These are phyloP conservation scores for Phaeotremella fagi DNA, from an alignment of 768 basidiomycete genomes.

Conservation along the genomic window DNA sequence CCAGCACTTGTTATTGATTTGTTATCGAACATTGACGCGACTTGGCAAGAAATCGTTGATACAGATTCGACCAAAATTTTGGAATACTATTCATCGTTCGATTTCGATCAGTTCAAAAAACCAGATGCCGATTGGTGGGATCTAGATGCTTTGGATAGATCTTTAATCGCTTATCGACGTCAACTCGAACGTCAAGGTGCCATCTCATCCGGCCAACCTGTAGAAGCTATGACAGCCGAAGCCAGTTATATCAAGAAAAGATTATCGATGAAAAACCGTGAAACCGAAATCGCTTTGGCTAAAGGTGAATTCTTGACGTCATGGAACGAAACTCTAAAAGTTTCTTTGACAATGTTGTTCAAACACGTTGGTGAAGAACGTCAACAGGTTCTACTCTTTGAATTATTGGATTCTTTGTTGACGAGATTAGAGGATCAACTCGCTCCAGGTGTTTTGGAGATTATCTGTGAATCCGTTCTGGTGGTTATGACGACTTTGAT, in stretches of 20 bases:
- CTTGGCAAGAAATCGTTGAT: constrained; percentile 64
- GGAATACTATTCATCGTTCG: constrained; percentile 31
- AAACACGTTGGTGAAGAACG: constrained; percentile 72
- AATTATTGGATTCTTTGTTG: constrained; percentile 78
- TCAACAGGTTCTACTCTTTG: constrained; percentile 83
- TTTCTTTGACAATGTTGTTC: constrained; percentile 81
- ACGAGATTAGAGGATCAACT: constrained; percentile 62
- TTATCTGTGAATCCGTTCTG: constrained; percentile 75
- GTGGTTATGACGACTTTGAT: constrained; percentile 77
- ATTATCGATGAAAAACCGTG: constrained; percentile 81
- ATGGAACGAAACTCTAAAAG: constrained; percentile 80
- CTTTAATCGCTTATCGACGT: constrained; percentile 62
- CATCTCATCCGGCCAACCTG: constrained; percentile 56
- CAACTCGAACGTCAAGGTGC: constrained; percentile 64
- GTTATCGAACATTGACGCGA: constrained; percentile 76
- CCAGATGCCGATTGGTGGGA: constrained; percentile 37
- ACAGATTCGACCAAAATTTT: constrained; percentile 2
- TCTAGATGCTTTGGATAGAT: constrained; percentile 60
- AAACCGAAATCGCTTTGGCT: constrained; percentile 71
- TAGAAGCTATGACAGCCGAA: constrained; percentile 65
- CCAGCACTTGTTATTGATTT: constrained; percentile 82
- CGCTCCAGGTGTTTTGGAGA: constrained; percentile 67
- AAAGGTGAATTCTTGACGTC: constrained; percentile 67
- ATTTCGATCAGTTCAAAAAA: constrained; percentile 35
- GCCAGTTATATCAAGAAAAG: constrained; percentile 72